Base-by-base conservation (phyloP, 2,329 filamentous ascomycete genomes). In the Zymoseptoria passerinii region DNA sequence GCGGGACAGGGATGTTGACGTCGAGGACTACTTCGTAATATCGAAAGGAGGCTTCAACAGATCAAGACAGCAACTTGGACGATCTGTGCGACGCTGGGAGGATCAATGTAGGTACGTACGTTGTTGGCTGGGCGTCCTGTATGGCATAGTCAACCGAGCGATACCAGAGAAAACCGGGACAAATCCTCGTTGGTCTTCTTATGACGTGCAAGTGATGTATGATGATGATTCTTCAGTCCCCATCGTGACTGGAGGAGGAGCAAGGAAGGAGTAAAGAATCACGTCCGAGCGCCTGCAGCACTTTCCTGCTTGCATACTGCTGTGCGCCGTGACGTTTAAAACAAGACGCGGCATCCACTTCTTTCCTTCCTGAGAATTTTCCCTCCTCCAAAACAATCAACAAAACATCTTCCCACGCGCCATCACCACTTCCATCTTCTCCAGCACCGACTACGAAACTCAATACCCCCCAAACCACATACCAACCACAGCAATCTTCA, bases 401-500 rank as follows among this genome's bases (percentile, higher is more conserved):
- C 35, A 44, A 44, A 44, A 44, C 16, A 50, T 50, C 23, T 23
- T 50, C 16, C 23, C 49, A 50, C 49, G 4, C 49, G 19, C 48
- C 20, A 13, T 18, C 18, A 18, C 40, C 19, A 23, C 49, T 20
- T 20, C 49, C 19, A 20, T 50, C 19, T 27, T 10, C 49, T 50
- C 23, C n/a, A 50, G 28, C 8, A 52, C 16, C 50, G 18, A 27
- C 23, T 52, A 28, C 50, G 7, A 52, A n/a, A 52, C 23, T 27
- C 50, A 52, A 51, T 50, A 50, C 55, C 48, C 48, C 48, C 54
- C 49, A 57, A 29, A 53, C 49, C 49, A 27, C 54, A 56, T 28
- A 61, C 27, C 50, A 50, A 59, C 60, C 23, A 10, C 13, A 13
- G 53, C 57, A 61, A 68, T 66, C 61, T 56, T 68, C 75, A 85